These are phyloP conservation scores for Colletotrichum liaoningense DNA, from an alignment of 2,329 filamentous ascomycete genomes.

Conservation along the genomic window DNA sequence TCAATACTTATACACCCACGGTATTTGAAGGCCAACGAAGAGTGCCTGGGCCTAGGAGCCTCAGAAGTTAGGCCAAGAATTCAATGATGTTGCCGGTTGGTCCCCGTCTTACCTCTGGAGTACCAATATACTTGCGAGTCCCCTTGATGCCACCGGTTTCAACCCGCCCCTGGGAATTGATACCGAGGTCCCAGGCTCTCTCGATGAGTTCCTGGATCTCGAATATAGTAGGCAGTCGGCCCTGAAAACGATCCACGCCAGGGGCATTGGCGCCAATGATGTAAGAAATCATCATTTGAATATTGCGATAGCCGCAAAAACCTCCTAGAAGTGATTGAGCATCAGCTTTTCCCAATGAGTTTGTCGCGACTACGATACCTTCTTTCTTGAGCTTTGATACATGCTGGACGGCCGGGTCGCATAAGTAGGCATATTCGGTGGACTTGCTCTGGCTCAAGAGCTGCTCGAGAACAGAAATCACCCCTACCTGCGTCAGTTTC, in stretches of 20 bases:
- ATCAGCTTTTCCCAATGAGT: not conserved
- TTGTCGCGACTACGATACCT: conserved; percentile 52
- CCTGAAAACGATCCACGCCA: conserved; percentile 70
- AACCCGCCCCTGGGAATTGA: conserved; percentile 77
- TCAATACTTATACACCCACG: conserved; percentile 55
- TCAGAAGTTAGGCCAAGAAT: not conserved
- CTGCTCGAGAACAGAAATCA: conserved; percentile 72
- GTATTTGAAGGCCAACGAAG: conserved; percentile 76
- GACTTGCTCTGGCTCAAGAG: conserved; percentile 73
- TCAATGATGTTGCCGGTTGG: not conserved
- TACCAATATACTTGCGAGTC: conserved; percentile 97
- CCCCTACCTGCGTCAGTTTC: conserved; percentile 59
- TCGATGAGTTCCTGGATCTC: conserved; percentile 90
- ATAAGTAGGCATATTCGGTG: conserved; percentile 81
- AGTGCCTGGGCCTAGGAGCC: conserved; percentile 78
- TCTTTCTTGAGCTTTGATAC: conserved; percentile 85
- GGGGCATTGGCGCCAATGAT: conserved; percentile 69
- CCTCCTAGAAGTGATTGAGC: conserved; percentile 65
- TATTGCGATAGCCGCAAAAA: conserved; percentile 96
- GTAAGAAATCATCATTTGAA: conserved; percentile 90
- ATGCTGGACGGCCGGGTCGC: conserved; percentile 79
- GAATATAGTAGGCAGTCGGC: conserved; percentile 79
- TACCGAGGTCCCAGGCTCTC: conserved; percentile 85
- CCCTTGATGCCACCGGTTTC: conserved; percentile 89
- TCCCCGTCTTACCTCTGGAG: conserved; percentile 75